phyloP scores from a whole-genome alignment of 345 rosid genomes.

The Aurinia saxatilis region DNA sequence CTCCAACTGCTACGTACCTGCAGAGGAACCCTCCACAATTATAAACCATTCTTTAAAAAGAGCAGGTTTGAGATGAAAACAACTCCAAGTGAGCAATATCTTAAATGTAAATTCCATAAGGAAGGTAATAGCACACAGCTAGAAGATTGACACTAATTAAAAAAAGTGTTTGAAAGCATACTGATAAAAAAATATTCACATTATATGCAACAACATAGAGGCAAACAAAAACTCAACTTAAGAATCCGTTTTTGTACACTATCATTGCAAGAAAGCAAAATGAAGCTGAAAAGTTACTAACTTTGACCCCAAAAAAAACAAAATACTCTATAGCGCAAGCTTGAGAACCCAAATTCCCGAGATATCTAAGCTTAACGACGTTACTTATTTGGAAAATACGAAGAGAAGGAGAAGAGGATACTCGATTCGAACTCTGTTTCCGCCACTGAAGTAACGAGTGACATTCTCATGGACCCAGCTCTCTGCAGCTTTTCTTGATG shows the following conservation, averaged over 20 bases:
- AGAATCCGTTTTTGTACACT: neutral
- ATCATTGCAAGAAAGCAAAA: neutral
- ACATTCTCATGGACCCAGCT: slow-evolving; percentile 96
- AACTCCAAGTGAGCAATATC: neutral
- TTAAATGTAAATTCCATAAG: no score
- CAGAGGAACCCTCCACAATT: neutral
- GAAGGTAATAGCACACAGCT: neutral
- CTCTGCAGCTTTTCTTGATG: slow-evolving; percentile 62
- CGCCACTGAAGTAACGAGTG: slow-evolving; percentile 67
- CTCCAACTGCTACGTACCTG: slow-evolving; percentile 83
- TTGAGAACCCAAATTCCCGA: neutral
- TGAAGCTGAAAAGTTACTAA: neutral
- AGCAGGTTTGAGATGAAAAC: neutral
- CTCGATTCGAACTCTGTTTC: slow-evolving; percentile 58
- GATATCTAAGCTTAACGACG: neutral
- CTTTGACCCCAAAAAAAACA: neutral
- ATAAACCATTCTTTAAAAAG: neutral
- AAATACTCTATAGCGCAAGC: neutral
- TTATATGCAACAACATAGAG: neutral
- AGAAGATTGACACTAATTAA: neutral
- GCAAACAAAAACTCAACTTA: neutral
- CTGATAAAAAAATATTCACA: neutral
- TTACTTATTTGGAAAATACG: neutral
- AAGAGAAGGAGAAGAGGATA: slow-evolving; percentile 27
- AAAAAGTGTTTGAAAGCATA: neutral